These are phyloP conservation scores for Monosporascus sp. DNA, from an alignment of 2,329 filamentous ascomycete species.

Conservation along the genomic window DNA sequence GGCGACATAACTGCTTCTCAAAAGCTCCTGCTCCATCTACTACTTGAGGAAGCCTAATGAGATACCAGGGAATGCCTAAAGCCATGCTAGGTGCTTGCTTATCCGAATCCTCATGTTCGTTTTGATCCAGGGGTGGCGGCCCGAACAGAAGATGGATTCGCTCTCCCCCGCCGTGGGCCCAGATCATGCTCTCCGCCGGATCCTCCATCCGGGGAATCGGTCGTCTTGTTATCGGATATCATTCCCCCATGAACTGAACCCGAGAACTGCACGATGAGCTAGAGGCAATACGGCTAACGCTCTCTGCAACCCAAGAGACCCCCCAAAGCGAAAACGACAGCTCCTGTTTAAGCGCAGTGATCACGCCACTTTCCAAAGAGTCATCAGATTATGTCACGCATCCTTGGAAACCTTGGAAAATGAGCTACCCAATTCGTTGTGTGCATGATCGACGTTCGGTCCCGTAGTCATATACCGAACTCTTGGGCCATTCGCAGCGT, in stretches of 20 bases:
- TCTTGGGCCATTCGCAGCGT: too few relatives aligned
- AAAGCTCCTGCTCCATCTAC: too few relatives aligned
- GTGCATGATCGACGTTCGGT: too few relatives aligned
- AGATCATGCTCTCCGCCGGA: constrained; percentile 14
- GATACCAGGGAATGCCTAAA: too few relatives aligned
- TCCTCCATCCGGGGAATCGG: constrained; percentile 12
- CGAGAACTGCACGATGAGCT: constrained; percentile 18
- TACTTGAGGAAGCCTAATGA: too few relatives aligned
- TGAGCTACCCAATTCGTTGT: constrained; percentile 11
- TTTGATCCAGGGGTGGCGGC: too few relatives aligned
- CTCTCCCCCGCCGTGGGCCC: constrained; percentile 15
- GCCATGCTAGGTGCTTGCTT: too few relatives aligned
- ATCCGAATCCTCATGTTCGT: too few relatives aligned
- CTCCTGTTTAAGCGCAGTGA: constrained; percentile 20
- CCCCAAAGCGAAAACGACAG: constrained; percentile 11
- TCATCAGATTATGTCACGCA: constrained; percentile 17
- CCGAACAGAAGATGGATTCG: constrained; percentile 13
- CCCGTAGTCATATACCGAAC: too few relatives aligned
- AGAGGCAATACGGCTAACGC: constrained; percentile 7
- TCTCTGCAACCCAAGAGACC: constrained; percentile 13
- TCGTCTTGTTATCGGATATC: constrained; percentile 17
- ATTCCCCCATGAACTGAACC: constrained; percentile 11
- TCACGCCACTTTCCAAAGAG: constrained; percentile 16
- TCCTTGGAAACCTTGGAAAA: constrained; percentile 12
- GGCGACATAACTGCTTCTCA: too few relatives aligned